These are phyloP conservation scores for Pseudocohnilembus persalinus DNA, from an alignment of 169 alveolate species.

Conservation along the genomic window DNA sequence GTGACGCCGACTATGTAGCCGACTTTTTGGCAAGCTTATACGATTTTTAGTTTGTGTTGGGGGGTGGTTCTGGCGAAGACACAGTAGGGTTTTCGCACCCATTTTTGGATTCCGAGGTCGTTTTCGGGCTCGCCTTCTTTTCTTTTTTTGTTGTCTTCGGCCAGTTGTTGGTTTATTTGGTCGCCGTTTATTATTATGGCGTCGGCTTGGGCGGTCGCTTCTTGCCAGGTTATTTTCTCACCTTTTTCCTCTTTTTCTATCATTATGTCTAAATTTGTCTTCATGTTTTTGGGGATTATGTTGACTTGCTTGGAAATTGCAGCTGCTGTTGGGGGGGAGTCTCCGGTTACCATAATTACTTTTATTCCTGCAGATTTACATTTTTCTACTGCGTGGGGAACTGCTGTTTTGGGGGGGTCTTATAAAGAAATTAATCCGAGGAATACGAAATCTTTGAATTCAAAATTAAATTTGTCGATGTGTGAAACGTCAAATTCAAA, in stretches of 20 bases:
- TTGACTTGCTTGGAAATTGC: slow-evolving; percentile 82
- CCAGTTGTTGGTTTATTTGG: slow-evolving; percentile 62
- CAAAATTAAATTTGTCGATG: slow-evolving; percentile 60
- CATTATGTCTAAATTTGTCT: slow-evolving; percentile 40
- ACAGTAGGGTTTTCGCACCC: slow-evolving; percentile 76
- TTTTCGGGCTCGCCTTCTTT: slow-evolving; percentile 73
- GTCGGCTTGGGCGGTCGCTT: slow-evolving; percentile 63
- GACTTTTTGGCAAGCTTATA: slow-evolving; percentile 80
- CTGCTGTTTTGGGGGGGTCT: slow-evolving; percentile 85
- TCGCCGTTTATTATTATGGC: slow-evolving; percentile 85
- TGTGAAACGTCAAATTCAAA: slow-evolving; percentile 23
- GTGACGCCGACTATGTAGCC: slow-evolving; percentile 85
- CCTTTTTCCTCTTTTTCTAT: not conserved
- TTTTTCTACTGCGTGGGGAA: slow-evolving; percentile 71
- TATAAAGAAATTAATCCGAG: slow-evolving; percentile 78
- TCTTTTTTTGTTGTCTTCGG: slow-evolving; percentile 50
- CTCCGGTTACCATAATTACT: slow-evolving; percentile 89
- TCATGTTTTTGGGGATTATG: slow-evolving; percentile 12
- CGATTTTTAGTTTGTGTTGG: slow-evolving; percentile 81
- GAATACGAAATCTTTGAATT: slow-evolving; percentile 67
- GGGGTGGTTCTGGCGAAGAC: slow-evolving; percentile 88
- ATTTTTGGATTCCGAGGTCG: slow-evolving; percentile 64
- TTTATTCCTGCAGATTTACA: slow-evolving; percentile 86
- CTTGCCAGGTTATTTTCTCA: slow-evolving; percentile 21
- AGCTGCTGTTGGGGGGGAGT: slow-evolving; percentile 85